Evolutionary conservation across 768 basidiomycete genomes (phyloP).

Genomic region (Candolleomyces aberdarensis): DNA sequence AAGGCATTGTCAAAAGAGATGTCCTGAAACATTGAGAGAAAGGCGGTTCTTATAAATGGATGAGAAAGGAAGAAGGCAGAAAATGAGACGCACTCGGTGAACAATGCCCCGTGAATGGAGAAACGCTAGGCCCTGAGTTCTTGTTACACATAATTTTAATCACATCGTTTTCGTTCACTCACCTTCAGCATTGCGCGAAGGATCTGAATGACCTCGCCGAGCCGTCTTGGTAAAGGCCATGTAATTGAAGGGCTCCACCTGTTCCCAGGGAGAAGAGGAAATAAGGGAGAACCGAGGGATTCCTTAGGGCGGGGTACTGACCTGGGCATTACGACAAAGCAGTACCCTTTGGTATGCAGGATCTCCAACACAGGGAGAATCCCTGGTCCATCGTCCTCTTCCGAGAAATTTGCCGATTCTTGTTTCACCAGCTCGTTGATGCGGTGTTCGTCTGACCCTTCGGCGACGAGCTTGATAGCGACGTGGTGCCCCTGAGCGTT

Average conservation of each 20-base stretch:
- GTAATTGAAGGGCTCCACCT: not conserved
- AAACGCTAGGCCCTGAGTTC: not conserved
- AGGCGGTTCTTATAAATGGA: too few relatives aligned
- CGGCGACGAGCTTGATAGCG: slow-evolving; percentile 22
- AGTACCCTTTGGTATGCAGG: slow-evolving; percentile 16
- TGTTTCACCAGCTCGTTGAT: slow-evolving; percentile 17
- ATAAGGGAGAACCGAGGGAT: too few relatives aligned
- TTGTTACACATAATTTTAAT: too few relatives aligned
- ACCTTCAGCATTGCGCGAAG: not conserved
- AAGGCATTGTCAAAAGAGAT: slow-evolving; percentile 14
- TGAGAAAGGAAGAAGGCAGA: not conserved
- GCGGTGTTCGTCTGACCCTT: slow-evolving; percentile 20
- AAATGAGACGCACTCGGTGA: not conserved
- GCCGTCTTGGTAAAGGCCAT: not conserved
- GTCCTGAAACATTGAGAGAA: not conserved
- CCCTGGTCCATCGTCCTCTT: slow-evolving; percentile 3
- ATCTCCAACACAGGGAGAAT: slow-evolving; percentile 24
- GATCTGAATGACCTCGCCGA: not conserved
- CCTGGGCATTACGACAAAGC: slow-evolving; percentile 28
- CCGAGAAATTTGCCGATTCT: slow-evolving; percentile 2
- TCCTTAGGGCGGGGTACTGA: not conserved
- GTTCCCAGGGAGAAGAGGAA: not conserved
- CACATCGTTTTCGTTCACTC: too few relatives aligned
- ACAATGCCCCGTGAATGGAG: not conserved
- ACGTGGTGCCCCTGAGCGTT: slow-evolving; percentile 18